phyloP scores from a whole-genome alignment of 192 early-diverging fungal species.

The Umbelopsis sp. region DNA sequence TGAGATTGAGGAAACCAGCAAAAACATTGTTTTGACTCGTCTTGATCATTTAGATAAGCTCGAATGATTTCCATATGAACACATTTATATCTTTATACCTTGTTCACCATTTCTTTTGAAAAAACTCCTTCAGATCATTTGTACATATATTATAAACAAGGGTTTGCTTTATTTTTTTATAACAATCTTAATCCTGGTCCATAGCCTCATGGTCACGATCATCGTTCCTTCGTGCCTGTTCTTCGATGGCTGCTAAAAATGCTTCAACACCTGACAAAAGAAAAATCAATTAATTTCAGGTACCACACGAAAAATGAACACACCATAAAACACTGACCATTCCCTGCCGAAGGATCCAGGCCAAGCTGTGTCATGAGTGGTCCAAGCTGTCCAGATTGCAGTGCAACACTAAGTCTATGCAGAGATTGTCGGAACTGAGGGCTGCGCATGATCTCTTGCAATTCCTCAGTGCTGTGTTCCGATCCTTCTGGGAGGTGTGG shows the following conservation, averaged over 20 bases:
- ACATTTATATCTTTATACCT: constrained; percentile 1
- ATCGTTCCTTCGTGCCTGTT: constrained; percentile 18
- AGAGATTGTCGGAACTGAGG: constrained; percentile 57
- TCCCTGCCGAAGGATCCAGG: constrained; percentile 50
- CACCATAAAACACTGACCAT: background rate
- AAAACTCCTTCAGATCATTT: background rate
- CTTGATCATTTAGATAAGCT: constrained; percentile 78
- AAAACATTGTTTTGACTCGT: constrained; percentile 71
- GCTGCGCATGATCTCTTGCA: constrained; percentile 48
- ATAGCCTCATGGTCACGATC: background rate
- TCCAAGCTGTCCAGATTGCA: constrained; percentile 57
- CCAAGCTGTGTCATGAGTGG: constrained; percentile 53
- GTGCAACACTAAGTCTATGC: constrained; percentile 49
- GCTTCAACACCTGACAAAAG: background rate
- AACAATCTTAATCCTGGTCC: constrained; percentile 9
- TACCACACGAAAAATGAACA: background rate
- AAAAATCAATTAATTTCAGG: background rate
- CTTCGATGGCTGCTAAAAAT: constrained; percentile 17
- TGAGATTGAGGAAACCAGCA: constrained; percentile 97
- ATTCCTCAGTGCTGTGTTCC: constrained; percentile 47
- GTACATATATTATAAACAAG: constrained; percentile 23
- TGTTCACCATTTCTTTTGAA: background rate
- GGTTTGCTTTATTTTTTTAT: background rate
- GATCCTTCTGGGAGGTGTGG: constrained; percentile 48
- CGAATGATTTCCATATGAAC: constrained; percentile 43